Conservation (phyloP, 805 yeast species). For the Torulaspora quercuum region DNA sequence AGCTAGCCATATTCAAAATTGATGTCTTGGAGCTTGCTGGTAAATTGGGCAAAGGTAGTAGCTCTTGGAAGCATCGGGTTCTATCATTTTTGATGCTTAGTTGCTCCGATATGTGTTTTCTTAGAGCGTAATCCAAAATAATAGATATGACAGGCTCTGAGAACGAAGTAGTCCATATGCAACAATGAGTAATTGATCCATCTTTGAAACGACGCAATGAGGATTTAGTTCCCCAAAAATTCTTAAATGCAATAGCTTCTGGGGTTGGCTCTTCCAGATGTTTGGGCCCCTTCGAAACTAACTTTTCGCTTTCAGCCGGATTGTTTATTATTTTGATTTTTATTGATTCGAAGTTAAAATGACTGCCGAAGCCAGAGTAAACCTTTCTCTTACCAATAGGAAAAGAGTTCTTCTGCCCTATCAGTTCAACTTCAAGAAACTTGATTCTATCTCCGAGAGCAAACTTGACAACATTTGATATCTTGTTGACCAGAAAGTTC, state of each 20-base stretch:
- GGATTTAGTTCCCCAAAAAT: conserved; percentile 86
- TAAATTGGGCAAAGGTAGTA: conserved; percentile 57
- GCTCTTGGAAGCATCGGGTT: conserved; percentile 45
- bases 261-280: conserved; percentile 53
- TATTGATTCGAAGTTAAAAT: conserved; percentile 35
- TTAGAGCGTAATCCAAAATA: conserved; percentile 61
- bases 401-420: conserved; percentile 32
- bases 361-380: conserved; percentile 36
- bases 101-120: conserved; percentile 55
- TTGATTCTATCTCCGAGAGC: conserved; percentile 52
- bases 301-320: conserved; percentile 69
- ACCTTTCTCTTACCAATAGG: conserved; percentile 49
- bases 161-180: conserved; percentile 67
- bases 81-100: conserved; percentile 32
- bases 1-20: conserved; percentile 42
- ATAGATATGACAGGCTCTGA: conserved; percentile 61
- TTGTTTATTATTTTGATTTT: conserved; percentile 66
- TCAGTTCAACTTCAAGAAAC: conserved; percentile 36
- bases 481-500: conserved; percentile 57
- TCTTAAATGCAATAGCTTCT: conserved; percentile 61
- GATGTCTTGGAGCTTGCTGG: conserved; percentile 58
- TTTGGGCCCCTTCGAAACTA: conserved; percentile 83
- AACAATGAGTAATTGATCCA: conserved; percentile 86
- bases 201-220: conserved; percentile 90
- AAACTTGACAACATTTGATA: conserved; percentile 53